phyloP scores from a whole-genome alignment of 345 rosid genomes.

The Aethionema arabicum region DNA sequence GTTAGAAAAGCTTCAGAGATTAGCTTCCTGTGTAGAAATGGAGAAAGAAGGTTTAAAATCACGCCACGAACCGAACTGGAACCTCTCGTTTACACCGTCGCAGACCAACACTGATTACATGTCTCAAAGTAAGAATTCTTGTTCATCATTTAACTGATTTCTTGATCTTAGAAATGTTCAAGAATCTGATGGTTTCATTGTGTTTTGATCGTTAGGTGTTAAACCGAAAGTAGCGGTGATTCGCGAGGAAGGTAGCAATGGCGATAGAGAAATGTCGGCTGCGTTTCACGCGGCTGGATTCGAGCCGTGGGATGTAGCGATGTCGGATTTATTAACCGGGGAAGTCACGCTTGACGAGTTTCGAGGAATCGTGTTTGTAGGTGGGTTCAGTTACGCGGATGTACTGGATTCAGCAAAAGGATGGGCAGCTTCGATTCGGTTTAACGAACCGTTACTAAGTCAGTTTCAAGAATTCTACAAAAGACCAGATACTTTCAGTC shows the following conservation, averaged over 20 bases:
- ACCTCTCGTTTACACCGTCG: conserved; percentile 69
- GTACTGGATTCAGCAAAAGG: conserved; percentile 97
- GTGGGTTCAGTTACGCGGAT: conserved; percentile 93
- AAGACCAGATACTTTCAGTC: conserved; percentile 85
- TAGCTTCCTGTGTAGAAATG: conserved; percentile 74
- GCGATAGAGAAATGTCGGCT: conserved; percentile 96
- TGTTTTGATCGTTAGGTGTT: conserved; percentile 31
- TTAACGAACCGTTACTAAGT: conserved; percentile 65
- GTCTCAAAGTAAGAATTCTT: conserved; percentile 33
- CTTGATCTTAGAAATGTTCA: neutral
- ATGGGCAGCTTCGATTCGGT: conserved; percentile 93
- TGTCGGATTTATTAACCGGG: conserved; percentile 84
- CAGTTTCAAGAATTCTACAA: conserved; percentile 91
- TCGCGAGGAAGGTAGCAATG: conserved; percentile 97
- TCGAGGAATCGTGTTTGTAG: conserved; percentile 85
- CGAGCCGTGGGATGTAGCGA: conserved; percentile 92
- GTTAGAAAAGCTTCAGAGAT: conserved; percentile 72
- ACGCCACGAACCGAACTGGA: conserved; percentile 76
- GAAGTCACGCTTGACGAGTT: conserved; percentile 58
- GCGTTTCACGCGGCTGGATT: conserved; percentile 87
- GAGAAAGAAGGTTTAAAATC: conserved; percentile 86
- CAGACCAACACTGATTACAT: conserved; percentile 58
- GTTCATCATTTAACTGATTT: neutral
- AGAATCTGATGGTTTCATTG: conserved; percentile 9
- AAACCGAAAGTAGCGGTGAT: conserved; percentile 91